Conservation (phyloP, 352 stramenopile genomes). For the Pythium myriotylum region DNA sequence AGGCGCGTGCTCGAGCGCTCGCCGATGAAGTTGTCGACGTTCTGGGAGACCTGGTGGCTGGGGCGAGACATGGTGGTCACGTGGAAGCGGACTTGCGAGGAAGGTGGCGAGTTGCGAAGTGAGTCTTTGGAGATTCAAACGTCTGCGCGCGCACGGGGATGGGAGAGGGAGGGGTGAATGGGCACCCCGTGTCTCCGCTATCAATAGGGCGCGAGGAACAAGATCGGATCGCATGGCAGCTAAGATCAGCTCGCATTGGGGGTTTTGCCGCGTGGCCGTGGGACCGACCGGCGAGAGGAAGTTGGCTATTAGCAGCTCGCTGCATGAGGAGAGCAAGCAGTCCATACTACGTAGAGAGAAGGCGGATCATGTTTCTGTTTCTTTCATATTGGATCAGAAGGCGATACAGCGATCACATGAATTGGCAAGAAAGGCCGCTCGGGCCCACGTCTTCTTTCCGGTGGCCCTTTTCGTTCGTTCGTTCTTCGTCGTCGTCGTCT, state of each 20-base stretch:
- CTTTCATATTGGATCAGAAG: too few relatives aligned
- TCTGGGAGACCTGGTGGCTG: conserved; percentile 69
- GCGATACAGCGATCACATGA: too few relatives aligned
- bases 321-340: too few relatives aligned
- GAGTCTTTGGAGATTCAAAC: conserved; percentile 6
- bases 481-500: too few relatives aligned
- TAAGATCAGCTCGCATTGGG: background rate
- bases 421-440: too few relatives aligned
- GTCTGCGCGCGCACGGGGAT: background rate
- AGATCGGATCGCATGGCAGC: conserved; percentile 14
- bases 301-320: too few relatives aligned
- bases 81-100: background rate
- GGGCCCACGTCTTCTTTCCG: background rate
- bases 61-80: conserved; percentile 51
- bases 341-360: too few relatives aligned
- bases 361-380: too few relatives aligned
- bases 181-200: conserved; percentile 2
- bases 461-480: too few relatives aligned
- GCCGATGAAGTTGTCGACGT: conserved; percentile 77
- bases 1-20: conserved; percentile 80
- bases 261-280: too few relatives aligned
- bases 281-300: too few relatives aligned
- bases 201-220: conserved; percentile 11
- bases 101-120: conserved; percentile 16
- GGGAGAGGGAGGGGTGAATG: background rate